Conservation (phyloP, 2,329 filamentous ascomycete species). For the Talaromyces atroroseus region DNA sequence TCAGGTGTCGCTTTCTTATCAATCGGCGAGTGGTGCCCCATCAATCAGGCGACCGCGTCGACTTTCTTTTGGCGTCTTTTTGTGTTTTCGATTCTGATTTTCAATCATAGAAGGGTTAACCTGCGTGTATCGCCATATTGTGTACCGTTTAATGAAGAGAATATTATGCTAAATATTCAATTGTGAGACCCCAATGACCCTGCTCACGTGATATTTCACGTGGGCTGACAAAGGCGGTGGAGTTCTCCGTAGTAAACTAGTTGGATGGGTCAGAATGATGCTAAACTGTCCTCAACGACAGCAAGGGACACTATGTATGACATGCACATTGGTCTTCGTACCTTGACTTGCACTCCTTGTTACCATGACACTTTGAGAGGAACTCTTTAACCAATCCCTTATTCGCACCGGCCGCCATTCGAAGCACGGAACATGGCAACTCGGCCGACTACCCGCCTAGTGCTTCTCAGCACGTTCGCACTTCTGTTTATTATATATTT, state of each 20-base stretch:
- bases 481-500: conserved; percentile 33
- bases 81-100: too few relatives aligned
- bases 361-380: neutral
- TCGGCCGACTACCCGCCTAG: conserved; percentile 33
- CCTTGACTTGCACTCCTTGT: neutral
- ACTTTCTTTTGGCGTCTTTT: too few relatives aligned
- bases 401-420: neutral
- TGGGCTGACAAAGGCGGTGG: neutral
- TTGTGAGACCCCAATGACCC: too few relatives aligned
- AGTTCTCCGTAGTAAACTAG: neutral
- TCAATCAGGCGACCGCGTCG: too few relatives aligned
- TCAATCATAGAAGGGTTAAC: too few relatives aligned
- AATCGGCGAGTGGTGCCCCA: too few relatives aligned
- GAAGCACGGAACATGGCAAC: conserved; percentile 24
- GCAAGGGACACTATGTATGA: neutral
- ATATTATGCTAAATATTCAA: too few relatives aligned
- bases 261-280: neutral
- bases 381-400: neutral
- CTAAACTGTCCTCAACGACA: neutral
- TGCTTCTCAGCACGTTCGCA: conserved; percentile 29
- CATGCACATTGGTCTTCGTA: neutral
- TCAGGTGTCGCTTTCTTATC: too few relatives aligned
- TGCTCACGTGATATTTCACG: neutral
- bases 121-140: too few relatives aligned
- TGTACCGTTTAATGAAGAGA: too few relatives aligned